A percentile compares a stretch with the other conserved stretches of the same genome.
Evolutionary conservation across 257 asterid species (phyloP).

Genomic region (Salvia splendens): DNA sequence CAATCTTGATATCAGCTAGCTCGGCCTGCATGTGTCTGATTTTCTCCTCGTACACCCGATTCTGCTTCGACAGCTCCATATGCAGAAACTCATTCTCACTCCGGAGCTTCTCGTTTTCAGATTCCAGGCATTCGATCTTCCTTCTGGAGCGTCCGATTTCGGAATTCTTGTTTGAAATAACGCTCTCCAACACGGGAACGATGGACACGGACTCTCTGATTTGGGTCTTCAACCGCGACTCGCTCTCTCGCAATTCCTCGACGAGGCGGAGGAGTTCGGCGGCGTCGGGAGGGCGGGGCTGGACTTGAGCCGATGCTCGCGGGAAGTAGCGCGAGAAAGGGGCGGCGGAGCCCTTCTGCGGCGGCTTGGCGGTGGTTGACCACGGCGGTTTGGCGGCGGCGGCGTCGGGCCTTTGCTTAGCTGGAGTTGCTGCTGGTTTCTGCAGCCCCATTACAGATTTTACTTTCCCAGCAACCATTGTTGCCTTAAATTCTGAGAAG

Average conservation of each 20-base stretch:
- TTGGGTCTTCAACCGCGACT: constrained; percentile 77
- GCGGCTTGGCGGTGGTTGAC: constrained; percentile 37
- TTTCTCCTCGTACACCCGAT: constrained; percentile 53
- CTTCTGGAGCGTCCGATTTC: constrained; percentile 56
- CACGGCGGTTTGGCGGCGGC: constrained; percentile 47
- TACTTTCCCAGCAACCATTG: constrained; percentile 87
- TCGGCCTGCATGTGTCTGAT: constrained; percentile 63
- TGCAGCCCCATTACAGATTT: constrained; percentile 76
- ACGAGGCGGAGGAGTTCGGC: constrained; percentile 77
- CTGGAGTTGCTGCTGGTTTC: constrained; percentile 46
- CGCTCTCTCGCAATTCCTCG: constrained; percentile 75
- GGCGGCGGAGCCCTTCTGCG: constrained; percentile 50
- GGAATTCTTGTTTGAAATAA: constrained; percentile 54
- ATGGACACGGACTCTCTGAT: constrained; percentile 64
- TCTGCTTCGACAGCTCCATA: constrained; percentile 60
- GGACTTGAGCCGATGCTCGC: constrained; percentile 89
- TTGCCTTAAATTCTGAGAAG: constrained; percentile 37
- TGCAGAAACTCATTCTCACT: constrained; percentile 81
- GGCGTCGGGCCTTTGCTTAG: constrained; percentile 44
- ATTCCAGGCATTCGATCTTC: constrained; percentile 75
- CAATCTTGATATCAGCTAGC: constrained; percentile 57
- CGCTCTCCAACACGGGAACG: constrained; percentile 73
- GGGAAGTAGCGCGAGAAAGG: constrained; percentile 80
- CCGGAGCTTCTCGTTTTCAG: constrained; percentile 75
- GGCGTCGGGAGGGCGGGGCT: constrained; percentile 88